Conservation (phyloP, 345 rosid genomes). For the Salix purpurea region DNA sequence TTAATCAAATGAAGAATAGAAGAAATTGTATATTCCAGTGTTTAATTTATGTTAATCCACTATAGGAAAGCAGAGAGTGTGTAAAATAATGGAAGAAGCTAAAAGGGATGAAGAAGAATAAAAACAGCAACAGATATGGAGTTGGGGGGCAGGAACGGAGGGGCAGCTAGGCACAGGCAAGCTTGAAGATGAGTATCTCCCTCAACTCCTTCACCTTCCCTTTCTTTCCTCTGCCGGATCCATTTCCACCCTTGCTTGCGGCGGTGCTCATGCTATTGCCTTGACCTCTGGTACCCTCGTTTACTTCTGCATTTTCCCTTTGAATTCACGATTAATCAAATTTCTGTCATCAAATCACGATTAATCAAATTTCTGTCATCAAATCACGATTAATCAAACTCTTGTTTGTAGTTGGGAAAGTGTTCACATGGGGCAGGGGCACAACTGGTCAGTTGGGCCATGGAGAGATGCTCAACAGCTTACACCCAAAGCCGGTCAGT, state of each 20-base stretch:
- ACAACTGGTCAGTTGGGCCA: slow-evolving; percentile 88
- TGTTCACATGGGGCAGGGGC: slow-evolving; percentile 90
- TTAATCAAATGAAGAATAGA: too few species aligned
- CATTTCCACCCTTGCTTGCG: slow-evolving; percentile 73
- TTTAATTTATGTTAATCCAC: too few species aligned
- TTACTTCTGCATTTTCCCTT: not conserved
- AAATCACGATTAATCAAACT: not conserved
- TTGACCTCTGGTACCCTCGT: slow-evolving; percentile 46
- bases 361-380: not conserved
- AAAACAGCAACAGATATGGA: slow-evolving; percentile 52
- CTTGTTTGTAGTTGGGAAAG: slow-evolving; percentile 48
- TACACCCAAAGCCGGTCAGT: slow-evolving; percentile 43
- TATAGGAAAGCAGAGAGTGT: too few species aligned
- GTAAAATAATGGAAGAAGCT: not conserved
- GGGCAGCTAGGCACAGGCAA: slow-evolving; percentile 76
- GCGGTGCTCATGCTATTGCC: slow-evolving; percentile 90
- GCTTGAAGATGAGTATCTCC: slow-evolving; percentile 68
- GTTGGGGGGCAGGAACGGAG: slow-evolving; percentile 98
- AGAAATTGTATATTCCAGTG: too few species aligned
- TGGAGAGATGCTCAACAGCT: slow-evolving; percentile 45
- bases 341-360: not conserved
- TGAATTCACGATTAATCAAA: too few species aligned
- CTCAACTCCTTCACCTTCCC: slow-evolving; percentile 58
- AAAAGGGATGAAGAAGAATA: not conserved
- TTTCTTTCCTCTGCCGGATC: slow-evolving; percentile 39